Percentiles rank a stretch among this genome's conserved stretches.
Evolutionary conservation across 2,329 filamentous ascomycete genomes (phyloP).

Genomic region (Diaporthe longicolla): DNA sequence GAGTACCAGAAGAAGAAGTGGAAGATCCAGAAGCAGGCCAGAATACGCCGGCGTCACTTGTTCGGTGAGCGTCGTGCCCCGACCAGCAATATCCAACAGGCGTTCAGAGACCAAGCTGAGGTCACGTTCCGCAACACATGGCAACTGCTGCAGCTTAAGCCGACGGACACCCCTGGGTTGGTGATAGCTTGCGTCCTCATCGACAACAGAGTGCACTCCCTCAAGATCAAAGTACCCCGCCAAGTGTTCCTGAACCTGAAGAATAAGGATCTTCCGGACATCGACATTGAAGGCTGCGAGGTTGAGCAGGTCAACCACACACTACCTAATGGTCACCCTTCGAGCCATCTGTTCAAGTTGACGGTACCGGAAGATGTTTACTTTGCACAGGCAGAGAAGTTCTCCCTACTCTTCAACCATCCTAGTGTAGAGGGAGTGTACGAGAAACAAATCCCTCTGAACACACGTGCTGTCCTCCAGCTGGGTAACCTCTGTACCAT

Average conservation of each 20-base stretch:
- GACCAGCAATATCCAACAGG: conserved; percentile 73
- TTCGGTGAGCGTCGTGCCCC: conserved; percentile 88
- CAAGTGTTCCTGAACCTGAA: conserved; percentile 95
- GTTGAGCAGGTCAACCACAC: conserved; percentile 96
- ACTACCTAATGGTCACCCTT: conserved; percentile 94
- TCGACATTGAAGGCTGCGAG: conserved; percentile 86
- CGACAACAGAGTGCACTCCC: conserved; percentile 88
- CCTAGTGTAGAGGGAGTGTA: conserved; percentile 97
- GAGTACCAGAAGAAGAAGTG: conserved; percentile 98
- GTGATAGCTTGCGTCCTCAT: conserved; percentile 93
- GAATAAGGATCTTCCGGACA: conserved; percentile 86
- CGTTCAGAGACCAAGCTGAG: conserved; percentile 93
- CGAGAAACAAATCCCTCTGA: conserved; percentile 91
- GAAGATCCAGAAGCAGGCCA: conserved; percentile 95
- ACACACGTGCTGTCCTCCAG: conserved; percentile 87
- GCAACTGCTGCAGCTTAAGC: conserved; percentile 91
- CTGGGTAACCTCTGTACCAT: conserved; percentile 94
- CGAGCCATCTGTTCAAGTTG: conserved; percentile 93
- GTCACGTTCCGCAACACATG: conserved; percentile 91
- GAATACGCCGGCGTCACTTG: conserved; percentile 86
- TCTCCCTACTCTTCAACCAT: conserved; percentile 88
- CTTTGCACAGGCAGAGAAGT: conserved; percentile 85
- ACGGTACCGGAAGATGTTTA: conserved; percentile 91
- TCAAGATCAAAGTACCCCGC: conserved; percentile 91
- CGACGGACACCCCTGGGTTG: conserved; percentile 87